A percentile compares a stretch with the other conserved stretches of the same genome.
These are phyloP conservation scores for Penicillium cosmopolitanum DNA, from an alignment of 495 filamentous ascomycete genomes.

Conservation along the genomic window DNA sequence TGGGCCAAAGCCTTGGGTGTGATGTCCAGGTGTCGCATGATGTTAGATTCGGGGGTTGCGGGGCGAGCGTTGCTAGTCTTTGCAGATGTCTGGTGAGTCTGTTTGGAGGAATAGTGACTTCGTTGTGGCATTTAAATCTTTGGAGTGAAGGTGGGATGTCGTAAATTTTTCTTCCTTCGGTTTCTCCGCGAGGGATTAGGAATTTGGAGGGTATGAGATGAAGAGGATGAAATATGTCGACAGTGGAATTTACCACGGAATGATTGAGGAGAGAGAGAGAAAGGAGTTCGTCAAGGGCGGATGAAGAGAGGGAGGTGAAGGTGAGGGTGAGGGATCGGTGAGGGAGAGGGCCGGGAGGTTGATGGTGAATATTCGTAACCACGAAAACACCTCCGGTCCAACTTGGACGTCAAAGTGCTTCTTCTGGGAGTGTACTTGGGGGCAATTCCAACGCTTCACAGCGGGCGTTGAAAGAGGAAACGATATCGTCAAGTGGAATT, in stretches of 20 bases:
- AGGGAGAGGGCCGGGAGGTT: conserved; percentile 11
- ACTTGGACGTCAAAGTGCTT: conserved; percentile 44
- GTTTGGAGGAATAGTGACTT: conserved; percentile 34
- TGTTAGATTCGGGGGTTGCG: conserved; percentile 27
- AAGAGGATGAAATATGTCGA: not conserved
- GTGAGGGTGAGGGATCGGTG: conserved; percentile 1
- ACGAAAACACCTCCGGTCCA: conserved; percentile 48
- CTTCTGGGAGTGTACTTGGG: conserved; percentile 45
- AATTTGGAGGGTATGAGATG: not conserved
- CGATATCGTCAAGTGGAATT: conserved; percentile 80
- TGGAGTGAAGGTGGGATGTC: not conserved
- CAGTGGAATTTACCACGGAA: not conserved
- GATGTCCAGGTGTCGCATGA: conserved; percentile 22
- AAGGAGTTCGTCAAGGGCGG: conserved; percentile 9
- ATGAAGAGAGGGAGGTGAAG: conserved; percentile 11
- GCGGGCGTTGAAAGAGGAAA: conserved; percentile 60
- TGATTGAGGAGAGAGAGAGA: not conserved
- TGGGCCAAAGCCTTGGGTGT: conserved; percentile 27
- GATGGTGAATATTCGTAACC: conserved; percentile 25
- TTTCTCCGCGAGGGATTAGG: not conserved
- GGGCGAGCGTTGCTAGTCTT: conserved; percentile 31
- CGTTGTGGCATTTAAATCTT: conserved; percentile 33
- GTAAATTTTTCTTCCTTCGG: conserved; percentile 5
- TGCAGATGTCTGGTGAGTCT: conserved; percentile 32
- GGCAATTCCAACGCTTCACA: conserved; percentile 51